These are phyloP conservation scores for Leccinellum luteum DNA, from an alignment of 768 basidiomycete genomes.

Conservation along the genomic window DNA sequence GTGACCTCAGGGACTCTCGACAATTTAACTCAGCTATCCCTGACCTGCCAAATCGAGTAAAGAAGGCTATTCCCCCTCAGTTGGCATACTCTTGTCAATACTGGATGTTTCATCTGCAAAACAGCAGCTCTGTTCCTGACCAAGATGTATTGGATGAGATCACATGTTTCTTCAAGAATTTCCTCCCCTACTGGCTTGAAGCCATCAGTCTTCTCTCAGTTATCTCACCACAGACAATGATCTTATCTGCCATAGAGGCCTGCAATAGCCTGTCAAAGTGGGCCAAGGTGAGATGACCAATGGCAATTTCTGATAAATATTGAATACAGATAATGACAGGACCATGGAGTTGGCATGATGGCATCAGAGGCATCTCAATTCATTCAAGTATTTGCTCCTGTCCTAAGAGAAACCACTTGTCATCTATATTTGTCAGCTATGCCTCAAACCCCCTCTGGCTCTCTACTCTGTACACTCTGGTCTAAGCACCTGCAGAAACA, in stretches of 20 bases:
- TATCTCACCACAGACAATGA: background rate
- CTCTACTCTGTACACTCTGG: no score
- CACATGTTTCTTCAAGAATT: conserved; percentile 16
- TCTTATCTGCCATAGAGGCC: background rate
- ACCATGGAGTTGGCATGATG: background rate
- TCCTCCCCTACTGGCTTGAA: conserved; percentile 40
- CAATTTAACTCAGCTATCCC: background rate
- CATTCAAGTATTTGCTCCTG: no score
- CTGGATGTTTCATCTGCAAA: background rate
- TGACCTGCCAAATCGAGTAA: background rate
- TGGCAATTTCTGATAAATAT: background rate
- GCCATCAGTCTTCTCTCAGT: conserved; percentile 25
- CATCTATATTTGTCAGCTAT: no score
- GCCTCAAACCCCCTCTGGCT: no score
- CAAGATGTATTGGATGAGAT: background rate
- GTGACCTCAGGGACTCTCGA: background rate
- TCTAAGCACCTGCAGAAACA: no score
- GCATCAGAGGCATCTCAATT: no score
- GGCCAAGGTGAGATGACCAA: background rate
- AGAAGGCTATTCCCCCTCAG: background rate
- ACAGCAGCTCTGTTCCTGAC: background rate
- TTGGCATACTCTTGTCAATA: background rate
- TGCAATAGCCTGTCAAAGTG: background rate
- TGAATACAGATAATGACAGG: no score
- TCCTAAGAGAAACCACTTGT: no score